A percentile compares a stretch with the other conserved stretches of the same genome.
phyloP scores from a whole-genome alignment of 2,329 filamentous ascomycete genomes.

The Hypoxylon sp. region DNA sequence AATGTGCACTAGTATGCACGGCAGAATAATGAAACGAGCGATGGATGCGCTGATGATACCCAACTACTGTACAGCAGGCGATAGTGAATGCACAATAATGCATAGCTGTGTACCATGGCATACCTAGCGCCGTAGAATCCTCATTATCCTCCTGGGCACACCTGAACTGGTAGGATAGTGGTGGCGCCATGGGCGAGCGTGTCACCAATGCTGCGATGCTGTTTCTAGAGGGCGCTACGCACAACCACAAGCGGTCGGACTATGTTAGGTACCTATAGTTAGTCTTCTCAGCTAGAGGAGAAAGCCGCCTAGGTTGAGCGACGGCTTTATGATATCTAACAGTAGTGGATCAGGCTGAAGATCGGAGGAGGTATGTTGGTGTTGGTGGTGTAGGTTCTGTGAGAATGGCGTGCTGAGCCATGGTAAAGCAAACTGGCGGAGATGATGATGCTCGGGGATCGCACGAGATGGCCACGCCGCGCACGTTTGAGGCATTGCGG shows the following conservation, averaged over 20 bases:
- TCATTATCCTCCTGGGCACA: constrained; percentile 10
- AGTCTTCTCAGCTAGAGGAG: constrained; percentile 11
- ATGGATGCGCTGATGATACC: constrained; percentile 43
- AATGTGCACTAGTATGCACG: constrained; percentile 40
- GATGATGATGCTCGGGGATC: constrained; percentile 32
- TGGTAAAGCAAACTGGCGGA: constrained; percentile 30
- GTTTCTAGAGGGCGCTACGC: constrained; percentile 27
- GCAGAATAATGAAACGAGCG: constrained; percentile 51
- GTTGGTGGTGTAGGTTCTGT: constrained; percentile 5
- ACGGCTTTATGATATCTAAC: constrained; percentile 17
- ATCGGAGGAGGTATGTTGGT: constrained; percentile 10
- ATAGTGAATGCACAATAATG: constrained; percentile 26
- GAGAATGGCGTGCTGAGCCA: constrained; percentile 9
- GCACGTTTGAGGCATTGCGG: neutral
- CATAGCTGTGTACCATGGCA: constrained; percentile 24
- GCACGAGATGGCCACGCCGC: constrained; percentile 29
- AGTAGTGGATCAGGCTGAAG: neutral
- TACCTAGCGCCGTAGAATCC: constrained; percentile 25
- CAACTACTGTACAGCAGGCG: constrained; percentile 13
- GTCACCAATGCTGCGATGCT: constrained; percentile 25
- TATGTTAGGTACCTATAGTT: neutral
- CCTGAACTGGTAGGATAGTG: constrained; percentile 17
- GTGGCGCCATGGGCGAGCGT: constrained; percentile 26
- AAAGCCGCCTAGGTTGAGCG: constrained; percentile 11
- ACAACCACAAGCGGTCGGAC: constrained; percentile 8